phyloP scores from a whole-genome alignment of 2,329 filamentous ascomycete species.

The Aspergillus terreus region DNA sequence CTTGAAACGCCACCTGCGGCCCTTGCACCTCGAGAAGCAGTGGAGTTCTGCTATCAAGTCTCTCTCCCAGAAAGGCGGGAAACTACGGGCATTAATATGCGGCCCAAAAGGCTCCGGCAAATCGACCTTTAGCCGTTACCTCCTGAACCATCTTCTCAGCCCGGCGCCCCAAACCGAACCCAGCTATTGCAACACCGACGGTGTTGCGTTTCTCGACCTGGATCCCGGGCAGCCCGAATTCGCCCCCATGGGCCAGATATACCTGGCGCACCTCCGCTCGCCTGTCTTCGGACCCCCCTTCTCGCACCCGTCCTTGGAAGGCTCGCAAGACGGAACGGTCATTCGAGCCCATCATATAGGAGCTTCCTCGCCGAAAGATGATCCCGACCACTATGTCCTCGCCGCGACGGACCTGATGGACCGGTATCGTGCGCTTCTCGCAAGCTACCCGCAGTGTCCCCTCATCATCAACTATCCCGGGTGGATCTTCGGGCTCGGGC shows the following conservation, averaged over 20 bases:
- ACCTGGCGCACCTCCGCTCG: constrained; percentile 49
- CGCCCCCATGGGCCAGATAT: constrained; percentile 56
- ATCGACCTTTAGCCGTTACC: constrained; percentile 55
- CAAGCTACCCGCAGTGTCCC: constrained; percentile 42
- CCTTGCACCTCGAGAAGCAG: constrained; percentile 42
- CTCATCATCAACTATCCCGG: constrained; percentile 57
- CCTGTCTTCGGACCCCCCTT: constrained; percentile 56
- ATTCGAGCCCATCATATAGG: constrained; percentile 54
- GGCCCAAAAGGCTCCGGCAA: constrained; percentile 58
- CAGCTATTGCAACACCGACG: constrained; percentile 29
- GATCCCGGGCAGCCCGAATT: constrained; percentile 60
- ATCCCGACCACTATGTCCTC: constrained; percentile 53
- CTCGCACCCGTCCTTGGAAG: constrained; percentile 45
- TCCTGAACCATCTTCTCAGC: constrained; percentile 53
- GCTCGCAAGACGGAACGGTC: constrained; percentile 33
- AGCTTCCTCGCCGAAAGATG: constrained; percentile 51
- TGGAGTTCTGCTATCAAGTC: constrained; percentile 44
- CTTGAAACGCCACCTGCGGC: constrained; percentile 38
- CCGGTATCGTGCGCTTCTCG: constrained; percentile 42
- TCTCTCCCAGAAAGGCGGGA: constrained; percentile 38
- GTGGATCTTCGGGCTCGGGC: constrained; percentile 53
- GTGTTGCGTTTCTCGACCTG: constrained; percentile 55
- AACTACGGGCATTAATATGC: constrained; percentile 46
- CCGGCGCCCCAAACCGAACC: constrained; percentile 31
- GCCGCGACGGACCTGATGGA: constrained; percentile 52